phyloP scores from a whole-genome alignment of 371 early-diverging fungal genomes.

The Mortierella sp. region DNA sequence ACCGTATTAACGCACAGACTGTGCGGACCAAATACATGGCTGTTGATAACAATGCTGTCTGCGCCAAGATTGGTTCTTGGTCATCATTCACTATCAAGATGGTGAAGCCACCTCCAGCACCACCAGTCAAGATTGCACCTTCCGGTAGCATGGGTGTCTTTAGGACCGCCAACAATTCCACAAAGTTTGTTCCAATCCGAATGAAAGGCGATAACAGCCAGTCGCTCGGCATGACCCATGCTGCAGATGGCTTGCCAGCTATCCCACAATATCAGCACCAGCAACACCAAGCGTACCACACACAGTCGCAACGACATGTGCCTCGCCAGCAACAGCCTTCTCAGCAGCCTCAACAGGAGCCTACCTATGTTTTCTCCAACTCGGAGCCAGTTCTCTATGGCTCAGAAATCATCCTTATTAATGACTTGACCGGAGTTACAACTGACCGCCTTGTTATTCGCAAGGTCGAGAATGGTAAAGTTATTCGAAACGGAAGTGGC shows the following conservation, averaged over 20 bases:
- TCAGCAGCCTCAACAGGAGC: constrained; percentile 28
- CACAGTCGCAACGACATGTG: constrained; percentile 6
- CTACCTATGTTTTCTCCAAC: constrained; percentile 31
- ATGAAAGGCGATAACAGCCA: constrained; percentile 42
- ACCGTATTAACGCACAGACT: constrained; percentile 85
- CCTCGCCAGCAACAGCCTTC: constrained; percentile 11
- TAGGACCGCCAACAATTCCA: constrained; percentile 27
- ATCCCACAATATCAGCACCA: constrained; percentile 9
- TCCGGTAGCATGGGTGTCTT: constrained; percentile 31
- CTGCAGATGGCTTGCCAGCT: not conserved
- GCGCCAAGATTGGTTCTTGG: constrained; percentile 78
- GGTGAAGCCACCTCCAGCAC: constrained; percentile 58
- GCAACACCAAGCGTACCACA: constrained; percentile 11
- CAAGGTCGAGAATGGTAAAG: constrained; percentile 78
- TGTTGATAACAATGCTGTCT: constrained; percentile 64
- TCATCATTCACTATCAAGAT: constrained; percentile 78
- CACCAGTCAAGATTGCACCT: constrained; percentile 46
- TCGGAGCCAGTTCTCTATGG: constrained; percentile 62
- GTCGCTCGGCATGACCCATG: not conserved
- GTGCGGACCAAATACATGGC: constrained; percentile 81
- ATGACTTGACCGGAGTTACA: constrained; percentile 67
- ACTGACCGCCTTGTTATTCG: constrained; percentile 76
- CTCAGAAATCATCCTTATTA: constrained; percentile 70
- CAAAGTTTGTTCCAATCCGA: constrained; percentile 49
- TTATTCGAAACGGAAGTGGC: constrained; percentile 68